Percentiles rank a stretch among this genome's conserved stretches.
These are phyloP conservation scores for Passalora sequoiae DNA, from an alignment of 2,329 filamentous ascomycete species.

Conservation along the genomic window DNA sequence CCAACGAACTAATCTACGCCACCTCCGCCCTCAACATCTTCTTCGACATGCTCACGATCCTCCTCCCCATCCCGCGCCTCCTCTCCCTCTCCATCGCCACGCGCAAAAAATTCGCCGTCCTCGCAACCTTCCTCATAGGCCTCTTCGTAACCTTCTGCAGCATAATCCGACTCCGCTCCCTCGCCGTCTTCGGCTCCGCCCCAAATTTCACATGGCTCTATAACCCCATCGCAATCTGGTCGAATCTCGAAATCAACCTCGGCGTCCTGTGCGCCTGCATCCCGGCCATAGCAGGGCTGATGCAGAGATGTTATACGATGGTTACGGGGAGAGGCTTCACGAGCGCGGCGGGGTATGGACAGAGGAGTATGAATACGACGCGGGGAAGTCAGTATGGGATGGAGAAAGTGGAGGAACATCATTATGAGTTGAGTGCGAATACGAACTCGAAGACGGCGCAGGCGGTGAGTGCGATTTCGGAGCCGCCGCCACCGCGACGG, in stretches of 20 bases:
- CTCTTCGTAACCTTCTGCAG: slow-evolving; percentile 23
- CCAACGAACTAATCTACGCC: slow-evolving; percentile 18
- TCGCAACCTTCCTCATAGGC: slow-evolving; percentile 23
- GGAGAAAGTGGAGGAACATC: neutral
- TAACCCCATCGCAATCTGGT: slow-evolving; percentile 22
- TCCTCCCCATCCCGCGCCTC: slow-evolving; percentile 22
- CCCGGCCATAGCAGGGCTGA: slow-evolving; percentile 19
- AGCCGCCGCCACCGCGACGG: too few species aligned
- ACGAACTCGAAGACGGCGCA: neutral
- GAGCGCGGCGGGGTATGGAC: neutral
- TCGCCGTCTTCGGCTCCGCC: slow-evolving; percentile 14
- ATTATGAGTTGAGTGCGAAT: neutral
- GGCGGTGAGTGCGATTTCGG: too few species aligned
- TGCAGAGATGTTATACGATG: slow-evolving; percentile 14
- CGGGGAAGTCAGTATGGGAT: neutral
- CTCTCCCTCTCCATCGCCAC: slow-evolving; percentile 14
- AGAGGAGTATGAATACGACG: neutral
- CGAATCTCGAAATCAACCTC: slow-evolving; percentile 20
- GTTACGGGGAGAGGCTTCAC: slow-evolving; percentile 14
- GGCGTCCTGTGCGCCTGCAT: slow-evolving; percentile 25
- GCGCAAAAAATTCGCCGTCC: slow-evolving; percentile 20
- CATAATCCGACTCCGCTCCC: slow-evolving; percentile 18
- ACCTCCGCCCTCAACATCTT: slow-evolving; percentile 20
- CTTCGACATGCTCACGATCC: slow-evolving; percentile 21
- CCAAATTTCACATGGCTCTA: slow-evolving; percentile 20